Percentiles rank a stretch among this genome's conserved stretches.
These are phyloP conservation scores for Turnera subulata DNA, from an alignment of 345 rosid genomes.

Conservation along the genomic window DNA sequence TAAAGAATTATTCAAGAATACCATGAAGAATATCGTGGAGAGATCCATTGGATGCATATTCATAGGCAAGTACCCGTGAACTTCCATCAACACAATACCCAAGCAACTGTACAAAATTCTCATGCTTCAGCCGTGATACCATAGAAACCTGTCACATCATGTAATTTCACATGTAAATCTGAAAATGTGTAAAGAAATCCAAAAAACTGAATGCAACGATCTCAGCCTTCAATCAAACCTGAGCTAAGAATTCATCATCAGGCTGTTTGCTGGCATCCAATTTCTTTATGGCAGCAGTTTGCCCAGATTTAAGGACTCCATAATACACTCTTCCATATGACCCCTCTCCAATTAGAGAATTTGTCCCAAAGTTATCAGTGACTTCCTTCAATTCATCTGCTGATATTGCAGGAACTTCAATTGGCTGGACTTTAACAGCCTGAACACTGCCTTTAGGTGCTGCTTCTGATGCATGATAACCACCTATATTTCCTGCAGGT, in stretches of 20 bases:
- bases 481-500: slow-evolving; percentile 42
- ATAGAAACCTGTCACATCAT: slow-evolving; percentile 59
- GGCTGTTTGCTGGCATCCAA: slow-evolving; percentile 92
- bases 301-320: slow-evolving; percentile 60
- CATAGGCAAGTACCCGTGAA: slow-evolving; percentile 79
- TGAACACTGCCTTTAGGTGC: slow-evolving; percentile 49
- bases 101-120: slow-evolving; percentile 69
- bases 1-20: slow-evolving; percentile 17
- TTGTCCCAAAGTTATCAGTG: slow-evolving; percentile 58
- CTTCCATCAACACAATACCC: slow-evolving; percentile 83
- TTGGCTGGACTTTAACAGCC: slow-evolving; percentile 58
- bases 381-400: slow-evolving; percentile 54
- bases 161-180: slow-evolving; percentile 4
- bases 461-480: slow-evolving; percentile 44
- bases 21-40: slow-evolving; percentile 94
- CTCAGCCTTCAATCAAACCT: slow-evolving; percentile 38
- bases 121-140: slow-evolving; percentile 88
- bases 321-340: slow-evolving; percentile 87
- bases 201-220: background rate
- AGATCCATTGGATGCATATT: slow-evolving; percentile 89
- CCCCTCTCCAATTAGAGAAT: slow-evolving; percentile 79
- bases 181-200: background rate
- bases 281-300: slow-evolving; percentile 75
- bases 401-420: slow-evolving; percentile 61
- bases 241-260: slow-evolving; percentile 77